Base-by-base conservation (phyloP, 2,329 filamentous ascomycete species). In the Trichophyton rubrum region DNA sequence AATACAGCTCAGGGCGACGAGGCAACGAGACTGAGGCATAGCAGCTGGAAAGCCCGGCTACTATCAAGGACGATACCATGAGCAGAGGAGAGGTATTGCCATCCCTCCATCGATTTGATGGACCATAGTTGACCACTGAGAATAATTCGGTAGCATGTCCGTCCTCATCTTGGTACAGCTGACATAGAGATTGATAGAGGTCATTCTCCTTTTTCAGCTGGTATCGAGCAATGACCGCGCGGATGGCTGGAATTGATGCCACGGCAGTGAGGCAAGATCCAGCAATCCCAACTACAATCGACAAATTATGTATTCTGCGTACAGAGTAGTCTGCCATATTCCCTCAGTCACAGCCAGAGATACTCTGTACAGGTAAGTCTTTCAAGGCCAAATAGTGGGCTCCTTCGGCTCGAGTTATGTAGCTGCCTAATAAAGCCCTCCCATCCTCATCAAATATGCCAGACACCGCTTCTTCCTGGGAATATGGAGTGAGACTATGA, bases 81-180 rank as follows among this genome's bases (percentile, higher is more conserved):
- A 24, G 40, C 5, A 41, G 51, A 45, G 9, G 11, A 58, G 17
- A 63, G 20, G 38, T 20, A 40, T 41, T 33, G 47, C 22, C 3
- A 60, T 20, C 53, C 58, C 30, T 30, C 55, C 51, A 6, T 30
- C 55, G 35, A 62, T 22, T 3, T 62, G 47, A 3, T 56, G 11
- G 53, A 67, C 70, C 45, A 49, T 20, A 59, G 15, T 17, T 61
- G 58, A 35, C 30, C 33, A 56, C 60, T 56, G 84, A 69, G 1
- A 84, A 83, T 68, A 86, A 83, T 45, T 82, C 78, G 0, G 84
- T 86, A 35, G 85, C 86, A 64, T 80, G 78, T 56, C 88, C 88
- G 72, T 91, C 88, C 63, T 79, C 74, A 68, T 91, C 88, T 66
- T 84, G 76, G 67, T 90, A 90, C 11, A 78, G 74, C 9, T 79